Evolutionary conservation across 2,329 filamentous ascomycete genomes (phyloP), one percentile per base, ranked within the genome.

Genomic region (Phyllosticta citriasiana): DNA sequence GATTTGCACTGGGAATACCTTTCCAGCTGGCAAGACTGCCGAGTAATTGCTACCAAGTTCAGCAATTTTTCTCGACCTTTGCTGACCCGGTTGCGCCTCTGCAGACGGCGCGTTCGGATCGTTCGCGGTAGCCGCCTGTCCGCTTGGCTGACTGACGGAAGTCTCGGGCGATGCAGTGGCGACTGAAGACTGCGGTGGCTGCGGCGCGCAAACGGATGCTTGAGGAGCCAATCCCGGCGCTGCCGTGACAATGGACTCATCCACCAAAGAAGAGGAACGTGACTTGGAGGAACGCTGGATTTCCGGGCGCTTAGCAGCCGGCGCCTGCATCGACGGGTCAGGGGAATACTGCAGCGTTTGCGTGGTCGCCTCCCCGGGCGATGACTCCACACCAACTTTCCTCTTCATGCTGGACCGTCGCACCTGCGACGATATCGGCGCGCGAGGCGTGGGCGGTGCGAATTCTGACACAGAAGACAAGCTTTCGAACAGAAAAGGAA

Each of bases 1-100:
- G 63, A 88, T 85, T 70, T 88, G 86, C 61, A 88, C 87, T 0
- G 86, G 82, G 67, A 88, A 89, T 3, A 88, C 86, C 67, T 86
- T 85, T 70, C 88, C 85, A 65, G 87, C 84, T 2, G 87, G 87
- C 19, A 89, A 77, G 58, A 85, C 79, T 33, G 59, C 57, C 12
- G 57, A 60, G 25, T 60, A 60, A 2, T 60, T 60, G 14, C 14
- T 57, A 19, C 19, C 27, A 16, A 57, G 27, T 16, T 60, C 59
- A 26, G 59, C 54, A 53, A 56, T 61, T 40, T 57, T 56, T 14
- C 54, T 54, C 25, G 59, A 30, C n/a, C 53, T 27, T 53, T 53
- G 22, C 52, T 25, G 52, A 9, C 22, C 52, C 4, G 26, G 3
- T 53, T n/a, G 52, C n/a, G 7, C 19, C 16, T 27, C 26, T 27